These are phyloP conservation scores for Mariannaea sp. DNA, from an alignment of 2,329 filamentous ascomycete genomes.

Conservation along the genomic window DNA sequence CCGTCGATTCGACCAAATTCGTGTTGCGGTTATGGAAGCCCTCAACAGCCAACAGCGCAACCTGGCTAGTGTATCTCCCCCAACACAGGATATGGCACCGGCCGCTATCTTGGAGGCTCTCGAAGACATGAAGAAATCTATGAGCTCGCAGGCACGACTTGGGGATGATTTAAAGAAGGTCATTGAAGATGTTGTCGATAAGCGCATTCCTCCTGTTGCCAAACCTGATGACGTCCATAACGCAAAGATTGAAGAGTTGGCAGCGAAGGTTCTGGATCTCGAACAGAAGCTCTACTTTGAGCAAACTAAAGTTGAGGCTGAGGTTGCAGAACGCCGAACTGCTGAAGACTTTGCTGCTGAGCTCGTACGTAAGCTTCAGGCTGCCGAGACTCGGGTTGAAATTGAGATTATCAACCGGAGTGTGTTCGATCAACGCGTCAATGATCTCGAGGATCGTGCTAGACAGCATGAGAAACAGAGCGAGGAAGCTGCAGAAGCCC, in stretches of 20 bases:
- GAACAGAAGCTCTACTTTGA: conserved; percentile 60
- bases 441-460: conserved; percentile 72
- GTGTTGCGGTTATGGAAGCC: conserved; percentile 73
- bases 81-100: conserved; percentile 21
- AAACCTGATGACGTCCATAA: conserved; percentile 57
- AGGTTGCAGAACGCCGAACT: conserved; percentile 53
- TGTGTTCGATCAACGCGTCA: conserved; percentile 63
- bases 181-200: conserved; percentile 66
- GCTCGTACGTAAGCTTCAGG: conserved; percentile 58
- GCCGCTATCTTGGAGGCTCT: conserved; percentile 69
- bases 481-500: conserved; percentile 66
- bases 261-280: conserved; percentile 62
- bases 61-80: conserved; percentile 40
- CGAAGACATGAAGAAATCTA: conserved; percentile 62
- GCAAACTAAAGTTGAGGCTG: conserved; percentile 54
- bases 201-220: conserved; percentile 58
- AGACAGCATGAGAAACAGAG: conserved; percentile 65
- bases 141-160: conserved; percentile 32
- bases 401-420: conserved; percentile 66
- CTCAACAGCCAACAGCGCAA: conserved; percentile 61
- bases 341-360: conserved; percentile 61
- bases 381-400: conserved; percentile 63
- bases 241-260: conserved; percentile 61
- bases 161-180: conserved; percentile 63
- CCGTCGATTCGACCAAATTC: conserved; percentile 82